Evolutionary conservation across 257 asterid species (phyloP), one percentile per base, ranked within the genome.

Genomic region (Linderniella brevidens): DNA sequence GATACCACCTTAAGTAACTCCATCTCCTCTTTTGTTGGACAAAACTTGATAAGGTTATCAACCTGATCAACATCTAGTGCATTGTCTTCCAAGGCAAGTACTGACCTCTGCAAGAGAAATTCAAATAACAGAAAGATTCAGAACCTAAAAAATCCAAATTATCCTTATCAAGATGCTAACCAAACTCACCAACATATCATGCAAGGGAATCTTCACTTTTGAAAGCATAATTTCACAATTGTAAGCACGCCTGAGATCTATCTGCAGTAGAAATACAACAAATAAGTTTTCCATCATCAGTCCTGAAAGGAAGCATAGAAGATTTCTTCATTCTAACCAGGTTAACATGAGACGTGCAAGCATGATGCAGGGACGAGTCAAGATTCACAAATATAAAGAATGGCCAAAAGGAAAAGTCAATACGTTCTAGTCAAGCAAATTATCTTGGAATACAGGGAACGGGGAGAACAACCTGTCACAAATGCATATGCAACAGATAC

Each of bases 1-100:
- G 49, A 19, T 52, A 68, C 61, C 73, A 92, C 99, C 99, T 82
- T 86, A 29, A 92, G 92, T 60, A 77, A 86, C 55, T 86, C 99
- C 93, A 92, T 86, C 76, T 92, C 99, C 57, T 92, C 99, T 70
- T 92, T 92, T 11, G 96, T 86, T 29, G 99, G 99, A 64, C 99
- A 86, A 63, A 82, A 82, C 58, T 92, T 92, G 38, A 86, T 86
- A 42, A 92, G 92, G 67, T 86, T 86, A 66, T 92, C 99, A 39
- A 92, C 96, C 75, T 86, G 96, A 72, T 92, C 99, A 46, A 94
- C 96, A 76, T 92, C 99, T 69, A 92, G 63, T 17, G 82, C 64
- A 61, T 88, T 65, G 62, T 70, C 92, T 77, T 92, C 96, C 99
- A 92, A 73, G 42, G 96, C 93, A 37, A 92, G 88, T 59, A 86